phyloP scores from a whole-genome alignment of 192 early-diverging fungal species.

The Haplosporangium gracile region DNA sequence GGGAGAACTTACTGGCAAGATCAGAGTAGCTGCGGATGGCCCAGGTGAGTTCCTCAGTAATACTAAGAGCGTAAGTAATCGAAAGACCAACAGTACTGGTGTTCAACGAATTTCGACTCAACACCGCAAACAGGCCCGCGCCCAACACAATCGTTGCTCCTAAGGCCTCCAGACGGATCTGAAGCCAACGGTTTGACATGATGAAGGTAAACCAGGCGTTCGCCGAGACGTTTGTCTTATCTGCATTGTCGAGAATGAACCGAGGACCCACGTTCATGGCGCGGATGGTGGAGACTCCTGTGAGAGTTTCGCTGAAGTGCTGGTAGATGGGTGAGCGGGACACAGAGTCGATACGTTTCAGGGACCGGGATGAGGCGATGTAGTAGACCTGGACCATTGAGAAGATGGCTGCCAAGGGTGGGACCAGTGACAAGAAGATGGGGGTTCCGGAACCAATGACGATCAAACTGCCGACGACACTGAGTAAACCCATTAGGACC shows the following conservation, averaged over 20 bases:
- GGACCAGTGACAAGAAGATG: background rate
- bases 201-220: constrained; percentile 82
- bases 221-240: constrained; percentile 4
- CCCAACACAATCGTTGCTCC: constrained; percentile 75
- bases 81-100: constrained; percentile 78
- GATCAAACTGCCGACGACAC: constrained; percentile 52
- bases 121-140: constrained; percentile 72
- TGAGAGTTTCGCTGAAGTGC: constrained; percentile 82
- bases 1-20: constrained; percentile 67
- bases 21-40: constrained; percentile 85
- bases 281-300: constrained; percentile 78
- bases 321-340: constrained; percentile 80
- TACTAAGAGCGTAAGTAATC: constrained; percentile 73
- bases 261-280: constrained; percentile 73
- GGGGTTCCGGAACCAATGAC: constrained; percentile 55
- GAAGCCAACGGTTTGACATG: constrained; percentile 75
- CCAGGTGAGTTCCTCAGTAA: constrained; percentile 88
- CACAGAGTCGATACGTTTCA: constrained; percentile 85
- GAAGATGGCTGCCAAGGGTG: constrained; percentile 53
- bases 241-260: constrained; percentile 57
- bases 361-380: constrained; percentile 76
- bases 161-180: constrained; percentile 82
- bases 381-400: constrained; percentile 69
- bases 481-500: constrained; percentile 49
- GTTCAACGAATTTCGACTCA: constrained; percentile 60